These are phyloP conservation scores for Babesia sp. DNA, from an alignment of 169 alveolate species.

Conservation along the genomic window DNA sequence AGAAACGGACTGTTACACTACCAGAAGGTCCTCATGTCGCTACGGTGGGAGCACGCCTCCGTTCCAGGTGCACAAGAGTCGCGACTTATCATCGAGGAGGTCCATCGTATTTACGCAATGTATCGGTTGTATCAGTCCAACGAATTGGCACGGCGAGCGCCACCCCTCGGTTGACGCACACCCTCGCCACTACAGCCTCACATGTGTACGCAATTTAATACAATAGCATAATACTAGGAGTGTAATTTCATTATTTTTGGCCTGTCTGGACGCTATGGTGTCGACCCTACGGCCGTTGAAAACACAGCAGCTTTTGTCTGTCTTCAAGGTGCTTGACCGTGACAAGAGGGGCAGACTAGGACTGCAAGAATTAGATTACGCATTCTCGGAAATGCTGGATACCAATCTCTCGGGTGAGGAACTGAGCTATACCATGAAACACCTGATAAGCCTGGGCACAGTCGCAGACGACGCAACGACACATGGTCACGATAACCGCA, in stretches of 20 bases:
- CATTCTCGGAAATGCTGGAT: slow-evolving; percentile 27
- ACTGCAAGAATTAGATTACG: slow-evolving; percentile 10
- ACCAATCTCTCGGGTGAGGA: slow-evolving; percentile 32
- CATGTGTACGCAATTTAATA: background rate
- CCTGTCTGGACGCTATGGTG: background rate
- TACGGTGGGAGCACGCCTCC: background rate
- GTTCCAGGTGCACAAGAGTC: slow-evolving; percentile 12
- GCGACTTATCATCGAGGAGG: background rate
- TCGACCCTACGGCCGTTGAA: slow-evolving; percentile 40
- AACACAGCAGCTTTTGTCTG: slow-evolving; percentile 41
- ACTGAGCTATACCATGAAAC: slow-evolving; percentile 18
- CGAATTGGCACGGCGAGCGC: too few relatives aligned
- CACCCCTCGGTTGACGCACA: background rate
- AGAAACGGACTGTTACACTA: background rate
- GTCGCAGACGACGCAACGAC: slow-evolving; percentile 3
- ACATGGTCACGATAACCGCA: slow-evolving; percentile 12
- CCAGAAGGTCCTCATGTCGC: background rate
- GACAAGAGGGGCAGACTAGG: slow-evolving; percentile 30
- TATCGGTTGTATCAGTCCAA: background rate
- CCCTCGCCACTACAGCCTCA: background rate
- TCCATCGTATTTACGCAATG: background rate
- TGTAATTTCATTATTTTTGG: background rate
- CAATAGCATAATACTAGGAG: background rate
- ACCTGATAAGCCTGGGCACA: slow-evolving; percentile 31
- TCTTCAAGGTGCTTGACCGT: slow-evolving; percentile 50